These are phyloP conservation scores for Gyrodon lividus DNA, from an alignment of 768 basidiomycete genomes.

Conservation along the genomic window DNA sequence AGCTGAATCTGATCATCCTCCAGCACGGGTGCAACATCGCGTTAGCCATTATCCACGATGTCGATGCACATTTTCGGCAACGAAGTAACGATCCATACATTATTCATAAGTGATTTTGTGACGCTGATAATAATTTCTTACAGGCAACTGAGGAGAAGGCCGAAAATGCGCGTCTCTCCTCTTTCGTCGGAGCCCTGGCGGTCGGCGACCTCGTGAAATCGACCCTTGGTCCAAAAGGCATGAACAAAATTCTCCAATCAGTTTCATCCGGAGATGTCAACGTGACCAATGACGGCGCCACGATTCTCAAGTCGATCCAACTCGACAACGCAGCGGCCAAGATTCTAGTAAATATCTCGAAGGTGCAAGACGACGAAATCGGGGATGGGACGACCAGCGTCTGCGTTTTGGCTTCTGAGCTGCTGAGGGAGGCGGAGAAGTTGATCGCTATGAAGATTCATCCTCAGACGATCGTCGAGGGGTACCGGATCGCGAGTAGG, in stretches of 20 bases:
- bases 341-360: constrained; percentile 98
- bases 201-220: constrained; percentile 98
- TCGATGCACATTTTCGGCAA: constrained; percentile 71
- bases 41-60: constrained; percentile 35
- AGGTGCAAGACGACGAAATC: constrained; percentile 99
- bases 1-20: background rate
- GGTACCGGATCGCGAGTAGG: constrained; percentile 87
- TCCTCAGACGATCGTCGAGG: constrained; percentile 97
- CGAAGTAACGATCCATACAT: constrained; percentile 41
- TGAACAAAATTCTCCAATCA: constrained; percentile 99
- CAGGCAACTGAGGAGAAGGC: constrained; percentile 93
- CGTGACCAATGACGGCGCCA: constrained; percentile 98
- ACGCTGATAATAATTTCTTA: constrained; percentile 4
- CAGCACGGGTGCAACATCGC: background rate
- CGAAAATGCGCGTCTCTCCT: constrained; percentile 96
- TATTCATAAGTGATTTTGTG: background rate
- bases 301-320: constrained; percentile 95
- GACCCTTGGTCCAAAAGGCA: constrained; percentile 97
- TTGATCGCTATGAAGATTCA: constrained; percentile 90
- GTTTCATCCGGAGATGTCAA: constrained; percentile 87
- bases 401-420: constrained; percentile 87
- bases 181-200: constrained; percentile 96
- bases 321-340: constrained; percentile 99
- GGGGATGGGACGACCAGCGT: constrained; percentile 95
- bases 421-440: constrained; percentile 94